A percentile compares a stretch with the other conserved stretches of the same genome.
These are phyloP conservation scores for Capsicum baccatum DNA, from an alignment of 257 asterid genomes.

Conservation along the genomic window DNA sequence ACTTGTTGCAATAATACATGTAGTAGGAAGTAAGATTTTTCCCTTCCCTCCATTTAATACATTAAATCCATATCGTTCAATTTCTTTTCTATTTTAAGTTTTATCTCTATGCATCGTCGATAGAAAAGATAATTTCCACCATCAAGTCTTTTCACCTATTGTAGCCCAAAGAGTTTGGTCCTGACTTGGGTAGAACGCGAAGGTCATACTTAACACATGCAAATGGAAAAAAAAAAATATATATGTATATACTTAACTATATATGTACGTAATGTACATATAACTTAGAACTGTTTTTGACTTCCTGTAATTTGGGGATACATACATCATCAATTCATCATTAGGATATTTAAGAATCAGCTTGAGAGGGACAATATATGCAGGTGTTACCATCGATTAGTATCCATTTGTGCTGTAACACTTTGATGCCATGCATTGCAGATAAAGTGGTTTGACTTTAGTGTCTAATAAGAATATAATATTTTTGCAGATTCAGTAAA, in stretches of 20 bases:
- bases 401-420: conserved; percentile 31
- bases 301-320: not conserved
- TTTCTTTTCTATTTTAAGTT: not conserved
- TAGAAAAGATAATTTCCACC: not conserved
- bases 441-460: conserved; percentile 22
- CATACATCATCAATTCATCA: not conserved
- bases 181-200: too few relatives aligned
- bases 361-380: not conserved
- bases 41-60: not conserved
- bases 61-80: not conserved
- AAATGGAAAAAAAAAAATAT: not conserved
- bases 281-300: not conserved
- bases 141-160: too few relatives aligned
- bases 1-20: not conserved
- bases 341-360: conserved; percentile 32
- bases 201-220: too few relatives aligned
- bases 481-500: not conserved
- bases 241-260: not conserved
- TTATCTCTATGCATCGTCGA: not conserved
- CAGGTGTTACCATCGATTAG: conserved; percentile 28
- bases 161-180: too few relatives aligned
- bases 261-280: not conserved
- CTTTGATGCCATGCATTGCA: conserved; percentile 32
- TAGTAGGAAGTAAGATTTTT: not conserved
- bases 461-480: not conserved